phyloP scores from a whole-genome alignment of 345 rosid genomes.

The Luvunga scandens region DNA sequence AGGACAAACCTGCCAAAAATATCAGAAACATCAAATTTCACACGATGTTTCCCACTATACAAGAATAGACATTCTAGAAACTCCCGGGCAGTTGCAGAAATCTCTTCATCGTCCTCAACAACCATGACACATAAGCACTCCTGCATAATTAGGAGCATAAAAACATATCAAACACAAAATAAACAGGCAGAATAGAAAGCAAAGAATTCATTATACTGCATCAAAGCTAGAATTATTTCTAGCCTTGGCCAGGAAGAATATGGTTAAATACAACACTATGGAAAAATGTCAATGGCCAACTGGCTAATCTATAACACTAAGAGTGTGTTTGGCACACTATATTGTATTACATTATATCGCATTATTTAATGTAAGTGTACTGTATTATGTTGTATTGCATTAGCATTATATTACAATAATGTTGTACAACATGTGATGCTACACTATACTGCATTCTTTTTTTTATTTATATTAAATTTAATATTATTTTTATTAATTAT shows the following conservation, averaged over 20 bases:
- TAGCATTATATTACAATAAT: too few species aligned
- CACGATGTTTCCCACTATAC: conserved; percentile 27
- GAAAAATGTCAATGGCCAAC: not conserved
- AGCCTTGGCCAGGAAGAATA: not conserved
- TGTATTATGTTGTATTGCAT: too few species aligned
- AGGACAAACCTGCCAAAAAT: conserved; percentile 67
- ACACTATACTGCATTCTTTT: too few species aligned
- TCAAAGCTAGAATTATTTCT: not conserved
- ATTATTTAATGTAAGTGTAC: too few species aligned
- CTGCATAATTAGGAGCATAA: conserved; percentile 42
- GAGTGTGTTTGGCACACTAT: too few species aligned
- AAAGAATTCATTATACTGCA: not conserved
- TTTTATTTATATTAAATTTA: too few species aligned
- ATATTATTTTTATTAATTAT: too few species aligned
- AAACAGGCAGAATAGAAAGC: not conserved
- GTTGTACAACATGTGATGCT: too few species aligned
- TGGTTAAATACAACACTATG: not conserved
- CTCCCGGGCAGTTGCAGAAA: conserved; percentile 65
- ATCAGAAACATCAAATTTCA: conserved; percentile 52
- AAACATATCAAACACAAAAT: conserved; percentile 14
- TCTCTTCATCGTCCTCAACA: conserved; percentile 74
- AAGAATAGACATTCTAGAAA: conserved; percentile 54
- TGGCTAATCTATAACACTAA: not conserved
- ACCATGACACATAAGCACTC: conserved; percentile 79
- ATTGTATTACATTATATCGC: too few species aligned